Evolutionary conservation across 352 stramenopile species (phyloP), one percentile per base, ranked within the genome.

Genomic region (Pythium scleroteichum): DNA sequence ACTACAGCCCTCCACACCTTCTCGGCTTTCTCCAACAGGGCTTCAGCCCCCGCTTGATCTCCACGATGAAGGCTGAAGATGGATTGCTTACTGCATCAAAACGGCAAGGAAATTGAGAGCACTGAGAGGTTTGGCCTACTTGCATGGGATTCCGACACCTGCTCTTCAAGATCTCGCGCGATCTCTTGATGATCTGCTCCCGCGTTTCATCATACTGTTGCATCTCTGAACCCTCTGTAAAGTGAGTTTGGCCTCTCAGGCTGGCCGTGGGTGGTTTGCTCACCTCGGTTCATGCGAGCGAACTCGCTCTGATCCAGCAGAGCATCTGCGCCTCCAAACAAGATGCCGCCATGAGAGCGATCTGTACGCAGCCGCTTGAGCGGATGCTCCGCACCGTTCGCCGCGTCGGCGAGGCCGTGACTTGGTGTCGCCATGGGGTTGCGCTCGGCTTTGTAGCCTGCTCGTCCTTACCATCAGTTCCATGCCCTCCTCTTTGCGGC

Each of bases 151-250:
- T n/a, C n/a, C n/a, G n/a, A n/a, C 50, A 38, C 84, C 81, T 97
- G 54, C 75, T 73, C 73, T 99, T 99, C 68, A 98, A 91, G 53
- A 96, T 95, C 66, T 99, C 94, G 23, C 95, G 77, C 33, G 88
- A 98, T 26, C 85, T 86, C 78, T 98, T 98, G 62, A 99, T 99
- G 50, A 99, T 87, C 54, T 86, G 72, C 73, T 99, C 95, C 16
- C 95, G 78, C 53, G 93, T 85, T 29, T 96, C 85, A 69, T 98
- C 94, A 40, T 92, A 82, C 66, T 95, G 76, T 58, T 97, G 89
- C 81, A 98, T 96, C 49, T 90, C 85, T 90, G 29, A 48, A n/a
- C 24, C 23, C 16, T 38, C 49, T 10, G 27, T n/a, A 24, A 1
- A 2, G 14, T 38, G 17, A 47, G 33, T 23, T 49, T 20, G 9